phyloP scores from a whole-genome alignment of 345 rosid species.

The Rhizophora mangle region DNA sequence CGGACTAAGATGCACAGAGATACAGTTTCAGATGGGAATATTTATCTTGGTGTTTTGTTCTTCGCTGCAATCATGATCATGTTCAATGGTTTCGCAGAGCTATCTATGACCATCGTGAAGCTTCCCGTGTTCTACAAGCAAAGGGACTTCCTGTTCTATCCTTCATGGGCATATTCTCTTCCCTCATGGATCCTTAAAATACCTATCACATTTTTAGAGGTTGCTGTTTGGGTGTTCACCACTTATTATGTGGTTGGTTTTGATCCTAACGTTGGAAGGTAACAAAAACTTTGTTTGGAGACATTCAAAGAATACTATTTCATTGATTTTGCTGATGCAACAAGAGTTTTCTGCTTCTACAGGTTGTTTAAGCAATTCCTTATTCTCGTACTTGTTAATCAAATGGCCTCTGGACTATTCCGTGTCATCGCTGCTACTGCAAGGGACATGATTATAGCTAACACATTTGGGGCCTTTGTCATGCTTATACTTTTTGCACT shows the following conservation, averaged over 20 bases:
- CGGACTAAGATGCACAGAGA: conserved; percentile 39
- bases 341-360: not conserved
- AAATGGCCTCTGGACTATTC: conserved; percentile 60
- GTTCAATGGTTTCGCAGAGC: conserved; percentile 75
- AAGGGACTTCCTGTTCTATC: conserved; percentile 68
- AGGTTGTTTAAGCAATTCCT: conserved; percentile 68
- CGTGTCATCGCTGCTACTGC: conserved; percentile 46
- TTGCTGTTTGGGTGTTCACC: conserved; percentile 48
- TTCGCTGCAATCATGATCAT: conserved; percentile 40
- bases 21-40: conserved; percentile 41
- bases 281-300: not conserved
- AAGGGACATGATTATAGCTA: conserved; percentile 54
- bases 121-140: conserved; percentile 91
- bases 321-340: not conserved
- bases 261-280: conserved; percentile 75
- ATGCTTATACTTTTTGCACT: conserved; percentile 47
- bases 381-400: conserved; percentile 40
- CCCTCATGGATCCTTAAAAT: conserved; percentile 81
- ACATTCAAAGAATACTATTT: not conserved
- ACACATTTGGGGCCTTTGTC: conserved; percentile 52
- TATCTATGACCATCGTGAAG: conserved; percentile 70
- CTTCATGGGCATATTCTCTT: conserved; percentile 75
- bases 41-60: conserved; percentile 68
- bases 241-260: conserved; percentile 72
- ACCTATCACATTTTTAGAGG: conserved; percentile 63